Conservation (phyloP, 2,329 filamentous ascomycete species). For the Chrysoporthe puriensis region DNA sequence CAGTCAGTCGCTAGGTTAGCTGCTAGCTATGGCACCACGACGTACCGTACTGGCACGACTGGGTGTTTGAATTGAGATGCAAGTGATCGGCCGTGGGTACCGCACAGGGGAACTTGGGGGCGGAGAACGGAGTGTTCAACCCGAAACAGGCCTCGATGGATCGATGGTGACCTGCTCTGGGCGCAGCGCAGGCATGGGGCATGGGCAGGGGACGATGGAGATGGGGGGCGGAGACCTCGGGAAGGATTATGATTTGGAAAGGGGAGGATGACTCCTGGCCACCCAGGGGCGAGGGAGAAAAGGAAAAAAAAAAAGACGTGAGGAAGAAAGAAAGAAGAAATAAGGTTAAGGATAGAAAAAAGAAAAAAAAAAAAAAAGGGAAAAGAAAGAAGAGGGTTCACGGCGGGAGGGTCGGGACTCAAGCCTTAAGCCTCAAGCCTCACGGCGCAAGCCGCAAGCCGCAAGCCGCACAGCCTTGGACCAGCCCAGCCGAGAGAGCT, state of each 20-base stretch:
- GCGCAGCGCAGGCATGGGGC: too few relatives aligned
- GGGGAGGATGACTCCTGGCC: background rate
- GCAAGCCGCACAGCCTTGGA: background rate
- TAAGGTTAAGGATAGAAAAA: background rate
- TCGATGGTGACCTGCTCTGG: background rate
- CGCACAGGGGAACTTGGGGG: background rate
- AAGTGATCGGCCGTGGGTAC: background rate
- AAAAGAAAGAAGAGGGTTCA: background rate
- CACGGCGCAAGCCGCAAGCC: too few relatives aligned
- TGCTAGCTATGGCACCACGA: background rate
- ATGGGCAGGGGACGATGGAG: background rate
- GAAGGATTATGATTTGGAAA: constrained; percentile 6
- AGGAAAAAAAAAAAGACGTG: background rate
- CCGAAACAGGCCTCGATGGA: background rate
- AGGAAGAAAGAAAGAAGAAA: background rate
- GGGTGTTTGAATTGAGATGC: background rate
- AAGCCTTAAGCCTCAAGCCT: background rate
- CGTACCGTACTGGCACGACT: background rate
- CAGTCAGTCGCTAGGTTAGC: background rate
- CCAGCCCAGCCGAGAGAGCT: background rate
- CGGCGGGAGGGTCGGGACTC: background rate
- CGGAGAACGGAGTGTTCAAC: background rate
- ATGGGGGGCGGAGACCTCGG: constrained; percentile 5
- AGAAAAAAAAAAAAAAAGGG: background rate
- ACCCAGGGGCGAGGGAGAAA: background rate